Conservation (phyloP, 306 rosid species). For the Albizia julibrissin region DNA sequence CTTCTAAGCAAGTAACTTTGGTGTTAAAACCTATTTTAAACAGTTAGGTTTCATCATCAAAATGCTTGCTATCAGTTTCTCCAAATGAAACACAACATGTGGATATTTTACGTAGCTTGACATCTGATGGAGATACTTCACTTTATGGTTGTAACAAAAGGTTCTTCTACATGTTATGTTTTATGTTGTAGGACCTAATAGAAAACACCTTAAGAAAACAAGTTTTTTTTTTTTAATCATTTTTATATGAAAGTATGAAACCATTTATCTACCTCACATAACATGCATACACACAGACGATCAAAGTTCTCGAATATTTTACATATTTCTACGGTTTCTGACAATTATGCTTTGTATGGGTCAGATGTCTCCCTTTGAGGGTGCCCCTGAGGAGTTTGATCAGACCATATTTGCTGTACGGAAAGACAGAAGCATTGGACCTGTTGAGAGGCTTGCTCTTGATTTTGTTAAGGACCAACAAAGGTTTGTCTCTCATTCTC, state of each 20-base stretch:
- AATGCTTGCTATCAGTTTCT: neutral
- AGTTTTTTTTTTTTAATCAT: neutral
- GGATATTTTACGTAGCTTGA: neutral
- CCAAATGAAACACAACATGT: neutral
- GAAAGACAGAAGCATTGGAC: slow-evolving; percentile 55
- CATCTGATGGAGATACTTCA: neutral
- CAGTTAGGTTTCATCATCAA: neutral
- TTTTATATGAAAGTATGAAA: neutral
- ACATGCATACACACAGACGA: neutral
- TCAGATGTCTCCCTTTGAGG: slow-evolving; percentile 83
- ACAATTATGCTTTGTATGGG: slow-evolving; percentile 27
- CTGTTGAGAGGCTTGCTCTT: slow-evolving; percentile 66
- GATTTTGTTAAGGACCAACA: slow-evolving; percentile 77
- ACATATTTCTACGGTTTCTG: slow-evolving; percentile 28
- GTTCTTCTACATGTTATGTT: neutral
- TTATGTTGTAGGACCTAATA: neutral
- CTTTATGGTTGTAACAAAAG: neutral
- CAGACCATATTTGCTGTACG: slow-evolving; percentile 76
- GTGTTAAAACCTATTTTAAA: neutral
- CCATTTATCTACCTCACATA: neutral
- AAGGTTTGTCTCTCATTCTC: slow-evolving; percentile 51
- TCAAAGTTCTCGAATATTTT: slow-evolving; percentile 17
- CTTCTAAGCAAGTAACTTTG: neutral
- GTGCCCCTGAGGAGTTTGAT: slow-evolving; percentile 92
- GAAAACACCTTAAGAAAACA: neutral